These are phyloP conservation scores for Erodium trifolium DNA, from an alignment of 441 rosid species.

Conservation along the genomic window DNA sequence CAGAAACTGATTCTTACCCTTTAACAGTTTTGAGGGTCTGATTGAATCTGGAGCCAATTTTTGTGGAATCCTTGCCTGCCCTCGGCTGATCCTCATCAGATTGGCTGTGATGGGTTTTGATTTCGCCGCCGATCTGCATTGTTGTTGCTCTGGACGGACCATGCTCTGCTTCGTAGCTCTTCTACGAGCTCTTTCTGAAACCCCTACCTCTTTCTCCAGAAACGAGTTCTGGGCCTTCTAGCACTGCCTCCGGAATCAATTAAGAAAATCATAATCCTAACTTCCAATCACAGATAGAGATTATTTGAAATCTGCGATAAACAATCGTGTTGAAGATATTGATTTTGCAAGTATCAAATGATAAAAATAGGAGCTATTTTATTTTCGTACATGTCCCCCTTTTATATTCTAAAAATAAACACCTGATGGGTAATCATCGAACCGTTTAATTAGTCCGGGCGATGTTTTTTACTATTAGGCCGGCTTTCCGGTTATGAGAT, in stretches of 20 bases:
- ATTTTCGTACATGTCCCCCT: too few relatives aligned
- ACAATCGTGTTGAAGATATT: neutral
- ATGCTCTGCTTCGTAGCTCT: neutral
- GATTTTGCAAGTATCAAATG: neutral
- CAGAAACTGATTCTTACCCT: conserved; percentile 35
- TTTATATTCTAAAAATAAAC: too few relatives aligned
- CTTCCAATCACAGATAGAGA: too few relatives aligned
- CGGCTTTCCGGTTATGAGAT: too few relatives aligned
- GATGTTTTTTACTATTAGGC: too few relatives aligned
- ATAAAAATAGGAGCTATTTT: too few relatives aligned
- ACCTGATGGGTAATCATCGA: too few relatives aligned
- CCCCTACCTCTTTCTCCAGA: neutral
- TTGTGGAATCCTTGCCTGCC: neutral
- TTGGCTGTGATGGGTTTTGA: neutral
- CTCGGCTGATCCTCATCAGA: neutral
- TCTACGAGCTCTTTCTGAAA: neutral
- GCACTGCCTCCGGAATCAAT: neutral
- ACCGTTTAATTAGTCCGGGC: too few relatives aligned
- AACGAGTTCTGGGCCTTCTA: neutral
- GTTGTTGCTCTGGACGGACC: neutral
- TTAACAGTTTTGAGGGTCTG: conserved; percentile 91
- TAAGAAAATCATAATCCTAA: too few relatives aligned
- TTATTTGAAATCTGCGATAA: too few relatives aligned
- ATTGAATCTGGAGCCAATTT: conserved; percentile 68
- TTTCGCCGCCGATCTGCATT: neutral